These are phyloP conservation scores for Umbelopsis isabellina DNA, from an alignment of 192 early-diverging fungal species.

Conservation along the genomic window DNA sequence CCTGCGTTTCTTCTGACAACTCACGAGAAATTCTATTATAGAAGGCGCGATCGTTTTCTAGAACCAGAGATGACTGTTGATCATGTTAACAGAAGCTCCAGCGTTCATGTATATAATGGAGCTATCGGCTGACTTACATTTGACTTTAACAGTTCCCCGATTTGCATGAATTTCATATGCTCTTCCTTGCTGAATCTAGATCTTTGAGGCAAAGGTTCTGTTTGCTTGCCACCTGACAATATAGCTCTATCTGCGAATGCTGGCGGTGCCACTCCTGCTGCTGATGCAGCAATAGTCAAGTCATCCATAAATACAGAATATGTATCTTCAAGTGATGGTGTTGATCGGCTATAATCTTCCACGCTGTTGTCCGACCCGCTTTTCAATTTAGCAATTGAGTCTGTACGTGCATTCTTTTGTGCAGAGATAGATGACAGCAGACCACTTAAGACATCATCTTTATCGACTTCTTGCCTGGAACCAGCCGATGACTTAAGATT, in stretches of 20 bases:
- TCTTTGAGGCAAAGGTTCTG: background rate
- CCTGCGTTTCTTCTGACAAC: background rate
- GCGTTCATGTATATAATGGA: background rate
- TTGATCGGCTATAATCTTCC: background rate
- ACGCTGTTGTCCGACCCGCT: background rate
- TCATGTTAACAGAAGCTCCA: background rate
- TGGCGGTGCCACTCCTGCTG: background rate
- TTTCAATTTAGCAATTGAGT: background rate
- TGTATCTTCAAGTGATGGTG: background rate
- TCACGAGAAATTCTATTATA: background rate
- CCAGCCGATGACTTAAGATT: background rate
- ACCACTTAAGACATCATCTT: background rate
- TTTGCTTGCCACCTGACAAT: background rate
- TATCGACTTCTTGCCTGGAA: background rate
- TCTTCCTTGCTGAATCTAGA: constrained; percentile 9
- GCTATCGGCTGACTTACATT: background rate
- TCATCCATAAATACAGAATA: background rate
- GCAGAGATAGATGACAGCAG: background rate
- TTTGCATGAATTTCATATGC: constrained; percentile 6
- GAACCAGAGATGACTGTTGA: background rate
- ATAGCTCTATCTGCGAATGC: background rate
- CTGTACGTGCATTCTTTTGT: background rate
- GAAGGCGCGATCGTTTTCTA: background rate
- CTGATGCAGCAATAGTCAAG: background rate
- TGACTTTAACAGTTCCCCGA: background rate